Percentiles rank a stretch among this genome's conserved stretches.
Evolutionary conservation across 2,329 filamentous ascomycete species (phyloP).

Genomic region (Alternaria arbusti): DNA sequence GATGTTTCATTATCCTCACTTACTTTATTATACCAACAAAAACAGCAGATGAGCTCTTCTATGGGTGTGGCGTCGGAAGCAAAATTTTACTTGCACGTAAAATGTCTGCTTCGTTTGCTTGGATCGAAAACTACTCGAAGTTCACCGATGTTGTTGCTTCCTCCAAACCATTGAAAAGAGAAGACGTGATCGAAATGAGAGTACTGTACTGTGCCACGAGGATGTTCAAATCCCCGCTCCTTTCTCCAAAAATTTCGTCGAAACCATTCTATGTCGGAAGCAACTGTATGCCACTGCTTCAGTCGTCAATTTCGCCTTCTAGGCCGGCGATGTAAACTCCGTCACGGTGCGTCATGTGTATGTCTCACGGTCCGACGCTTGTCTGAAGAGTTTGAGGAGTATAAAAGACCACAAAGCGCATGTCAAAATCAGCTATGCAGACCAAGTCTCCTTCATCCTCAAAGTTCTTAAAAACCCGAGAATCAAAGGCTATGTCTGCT

Average conservation of each 20-base stretch:
- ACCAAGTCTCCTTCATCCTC: neutral
- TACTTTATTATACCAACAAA: neutral
- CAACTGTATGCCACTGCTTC: too few relatives aligned
- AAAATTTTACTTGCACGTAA: fast-evolving
- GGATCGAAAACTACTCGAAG: neutral
- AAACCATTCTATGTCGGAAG: too few relatives aligned
- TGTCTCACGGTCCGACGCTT: neutral
- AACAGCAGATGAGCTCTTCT: too few relatives aligned
- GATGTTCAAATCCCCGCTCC: fast-evolving
- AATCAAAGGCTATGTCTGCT: neutral
- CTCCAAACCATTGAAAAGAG: neutral
- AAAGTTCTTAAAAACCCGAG: neutral
- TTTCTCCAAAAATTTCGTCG: neutral
- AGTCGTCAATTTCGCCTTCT: too few relatives aligned
- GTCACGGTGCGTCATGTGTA: too few relatives aligned
- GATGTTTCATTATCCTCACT: neutral
- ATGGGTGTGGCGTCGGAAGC: neutral
- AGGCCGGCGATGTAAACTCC: too few relatives aligned
- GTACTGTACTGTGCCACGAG: neutral
- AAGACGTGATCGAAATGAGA: neutral
- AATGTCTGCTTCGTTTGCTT: neutral
- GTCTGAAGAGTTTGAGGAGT: neutral
- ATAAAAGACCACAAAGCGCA: neutral
- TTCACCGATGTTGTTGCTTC: neutral
- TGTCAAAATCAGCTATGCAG: neutral